Evolutionary conservation across 192 early-diverging fungal species (phyloP).

Genomic region (Backusella psychrophila): DNA sequence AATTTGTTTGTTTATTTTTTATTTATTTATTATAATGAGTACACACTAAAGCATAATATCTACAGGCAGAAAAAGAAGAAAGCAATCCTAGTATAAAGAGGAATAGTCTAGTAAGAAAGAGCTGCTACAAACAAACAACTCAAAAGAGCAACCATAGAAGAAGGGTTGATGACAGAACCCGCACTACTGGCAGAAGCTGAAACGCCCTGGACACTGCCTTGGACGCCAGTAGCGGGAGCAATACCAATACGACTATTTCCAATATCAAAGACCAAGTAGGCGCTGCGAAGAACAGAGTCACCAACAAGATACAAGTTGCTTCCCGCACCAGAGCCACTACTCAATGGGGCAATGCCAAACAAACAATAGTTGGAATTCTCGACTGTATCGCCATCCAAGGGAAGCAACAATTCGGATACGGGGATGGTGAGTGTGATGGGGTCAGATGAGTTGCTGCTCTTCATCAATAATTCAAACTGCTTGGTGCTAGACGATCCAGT

Average conservation of each 20-base stretch:
- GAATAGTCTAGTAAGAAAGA: background rate
- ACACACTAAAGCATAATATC: background rate
- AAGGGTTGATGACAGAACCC: background rate
- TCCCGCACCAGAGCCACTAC: background rate
- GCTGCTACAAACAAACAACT: background rate
- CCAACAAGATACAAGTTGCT: conserved; percentile 16
- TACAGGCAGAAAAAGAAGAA: background rate
- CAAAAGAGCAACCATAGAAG: background rate
- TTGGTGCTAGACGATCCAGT: conserved; percentile 1
- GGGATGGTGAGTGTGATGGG: conserved; percentile 31
- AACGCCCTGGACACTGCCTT: background rate
- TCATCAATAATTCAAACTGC: conserved; percentile 17
- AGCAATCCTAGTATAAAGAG: background rate
- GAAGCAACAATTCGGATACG: conserved; percentile 17
- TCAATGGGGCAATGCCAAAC: conserved; percentile 29
- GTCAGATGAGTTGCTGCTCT: background rate
- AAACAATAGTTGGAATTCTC: conserved; percentile 11
- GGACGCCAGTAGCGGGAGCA: conserved; percentile 1
- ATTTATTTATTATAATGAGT: background rate
- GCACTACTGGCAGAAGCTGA: background rate
- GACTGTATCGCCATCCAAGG: conserved; percentile 19
- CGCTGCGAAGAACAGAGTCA: conserved; percentile 20
- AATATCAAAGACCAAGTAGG: conserved; percentile 19
- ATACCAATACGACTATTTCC: conserved; percentile 14
- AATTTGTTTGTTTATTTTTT: background rate